These are phyloP conservation scores for Carex parvula DNA, from an alignment of 176 grass and related monocot species.

Conservation along the genomic window DNA sequence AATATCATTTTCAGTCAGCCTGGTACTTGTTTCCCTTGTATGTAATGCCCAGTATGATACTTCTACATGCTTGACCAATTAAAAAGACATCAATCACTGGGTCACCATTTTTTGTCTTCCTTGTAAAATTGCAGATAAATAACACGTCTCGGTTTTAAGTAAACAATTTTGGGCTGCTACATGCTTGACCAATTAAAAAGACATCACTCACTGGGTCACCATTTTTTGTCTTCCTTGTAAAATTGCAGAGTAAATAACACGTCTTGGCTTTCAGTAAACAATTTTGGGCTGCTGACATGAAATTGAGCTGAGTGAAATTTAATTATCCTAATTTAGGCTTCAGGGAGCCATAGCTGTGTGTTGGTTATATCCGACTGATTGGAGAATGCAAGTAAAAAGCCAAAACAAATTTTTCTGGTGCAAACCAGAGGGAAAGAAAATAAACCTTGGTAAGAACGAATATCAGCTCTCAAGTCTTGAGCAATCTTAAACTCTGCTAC, in stretches of 20 bases:
- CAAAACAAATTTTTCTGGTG: not conserved
- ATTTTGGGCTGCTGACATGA: not conserved
- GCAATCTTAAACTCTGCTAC: slow-evolving; percentile 86
- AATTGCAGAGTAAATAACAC: not conserved
- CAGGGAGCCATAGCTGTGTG: not conserved
- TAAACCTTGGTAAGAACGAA: slow-evolving; percentile 96
- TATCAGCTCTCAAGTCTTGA: slow-evolving; percentile 86
- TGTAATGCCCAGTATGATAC: not conserved
- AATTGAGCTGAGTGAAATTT: not conserved
- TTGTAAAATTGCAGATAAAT: not conserved
- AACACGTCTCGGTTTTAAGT: not conserved
- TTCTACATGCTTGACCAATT: not conserved
- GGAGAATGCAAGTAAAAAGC: not conserved
- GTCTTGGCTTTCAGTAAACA: not conserved
- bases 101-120: not conserved
- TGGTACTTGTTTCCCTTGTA: not conserved
- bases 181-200: not conserved
- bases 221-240: not conserved
- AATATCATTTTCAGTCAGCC: not conserved
- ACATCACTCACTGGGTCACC: not conserved
- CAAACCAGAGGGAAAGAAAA: not conserved
- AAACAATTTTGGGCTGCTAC: not conserved
- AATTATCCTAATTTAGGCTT: not conserved
- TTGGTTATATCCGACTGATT: not conserved
- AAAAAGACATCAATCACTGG: not conserved